phyloP scores from a whole-genome alignment of 352 stramenopile genomes.

The Phytophthora brassicae region DNA sequence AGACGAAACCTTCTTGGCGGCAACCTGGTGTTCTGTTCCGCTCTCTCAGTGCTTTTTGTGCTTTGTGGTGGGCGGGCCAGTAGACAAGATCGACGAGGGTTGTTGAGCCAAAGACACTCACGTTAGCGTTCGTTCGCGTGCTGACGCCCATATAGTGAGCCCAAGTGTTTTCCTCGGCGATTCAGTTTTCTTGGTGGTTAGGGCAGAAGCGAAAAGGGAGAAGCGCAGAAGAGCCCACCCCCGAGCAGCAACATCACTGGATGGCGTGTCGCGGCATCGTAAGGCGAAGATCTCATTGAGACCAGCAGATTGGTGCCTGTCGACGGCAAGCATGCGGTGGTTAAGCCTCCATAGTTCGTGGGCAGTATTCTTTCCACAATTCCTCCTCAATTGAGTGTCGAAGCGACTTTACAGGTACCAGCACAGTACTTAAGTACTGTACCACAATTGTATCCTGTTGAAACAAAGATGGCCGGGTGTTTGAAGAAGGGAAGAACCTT shows the following conservation, averaged over 20 bases:
- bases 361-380: slow-evolving; percentile 21
- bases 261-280: slow-evolving; percentile 33
- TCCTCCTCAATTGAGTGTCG: slow-evolving; percentile 32
- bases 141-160: slow-evolving; percentile 26
- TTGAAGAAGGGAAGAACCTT: slow-evolving; percentile 18
- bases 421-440: slow-evolving; percentile 1
- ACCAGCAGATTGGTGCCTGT: slow-evolving; percentile 15
- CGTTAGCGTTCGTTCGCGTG: slow-evolving; percentile 23
- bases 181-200: slow-evolving; percentile 38
- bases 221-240: background rate
- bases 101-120: slow-evolving; percentile 16
- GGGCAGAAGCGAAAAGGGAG: slow-evolving; percentile 38
- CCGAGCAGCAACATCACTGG: slow-evolving; percentile 29
- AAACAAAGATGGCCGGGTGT: slow-evolving; percentile 22
- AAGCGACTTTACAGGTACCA: slow-evolving; percentile 11
- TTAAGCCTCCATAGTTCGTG: background rate
- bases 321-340: slow-evolving; percentile 1
- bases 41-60: slow-evolving; percentile 31
- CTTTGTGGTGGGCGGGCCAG: slow-evolving; percentile 28
- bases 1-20: slow-evolving; percentile 9
- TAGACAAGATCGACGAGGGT: slow-evolving; percentile 34
- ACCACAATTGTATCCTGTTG: slow-evolving; percentile 18
- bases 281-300: slow-evolving; percentile 25
- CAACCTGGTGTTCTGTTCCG: slow-evolving; percentile 22
- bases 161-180: slow-evolving; percentile 26